Percentiles rank a stretch among this genome's conserved stretches.
These are phyloP conservation scores for Cystobasidium slooffiae DNA, from an alignment of 1,284 basidiomycete genomes.

Conservation along the genomic window DNA sequence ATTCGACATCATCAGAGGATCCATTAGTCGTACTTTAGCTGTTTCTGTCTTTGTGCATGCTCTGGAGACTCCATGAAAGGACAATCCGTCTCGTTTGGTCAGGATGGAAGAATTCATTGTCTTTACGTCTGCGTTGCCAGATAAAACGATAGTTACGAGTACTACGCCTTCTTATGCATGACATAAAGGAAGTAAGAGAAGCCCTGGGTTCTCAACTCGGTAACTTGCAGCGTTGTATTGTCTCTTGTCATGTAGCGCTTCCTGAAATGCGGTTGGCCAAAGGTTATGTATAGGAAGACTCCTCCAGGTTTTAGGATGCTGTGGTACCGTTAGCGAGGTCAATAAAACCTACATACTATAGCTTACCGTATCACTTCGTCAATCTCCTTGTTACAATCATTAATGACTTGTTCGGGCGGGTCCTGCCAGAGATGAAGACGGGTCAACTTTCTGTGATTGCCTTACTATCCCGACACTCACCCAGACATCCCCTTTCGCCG, in stretches of 20 bases:
- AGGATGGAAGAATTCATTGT: too few species aligned
- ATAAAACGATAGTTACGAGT: not conserved
- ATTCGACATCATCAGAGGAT: too few species aligned
- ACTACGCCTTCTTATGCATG: conserved; percentile 3
- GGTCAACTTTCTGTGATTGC: not conserved
- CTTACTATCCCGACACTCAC: conserved; percentile 60
- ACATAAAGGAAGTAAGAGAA: conserved; percentile 43
- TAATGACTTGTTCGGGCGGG: conserved; percentile 74
- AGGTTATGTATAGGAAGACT: conserved; percentile 48
- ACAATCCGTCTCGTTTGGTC: too few species aligned
- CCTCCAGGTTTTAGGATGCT: conserved; percentile 24
- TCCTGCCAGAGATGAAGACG: conserved; percentile 62
- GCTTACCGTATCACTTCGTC: conserved; percentile 74
- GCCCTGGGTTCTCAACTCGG: conserved; percentile 21
- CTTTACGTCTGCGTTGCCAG: too few species aligned
- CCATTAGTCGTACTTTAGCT: too few species aligned
- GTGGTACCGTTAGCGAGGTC: not conserved
- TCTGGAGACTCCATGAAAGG: too few species aligned
- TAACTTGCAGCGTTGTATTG: conserved; percentile 44
- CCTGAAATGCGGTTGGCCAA: conserved; percentile 76
- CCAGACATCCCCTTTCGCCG: conserved; percentile 85
- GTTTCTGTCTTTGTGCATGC: too few species aligned
- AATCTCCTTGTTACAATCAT: conserved; percentile 78
- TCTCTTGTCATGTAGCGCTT: conserved; percentile 67
- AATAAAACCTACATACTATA: too few species aligned